phyloP scores from a whole-genome alignment of 169 alveolate genomes.

The Miamiensis avidus region DNA sequence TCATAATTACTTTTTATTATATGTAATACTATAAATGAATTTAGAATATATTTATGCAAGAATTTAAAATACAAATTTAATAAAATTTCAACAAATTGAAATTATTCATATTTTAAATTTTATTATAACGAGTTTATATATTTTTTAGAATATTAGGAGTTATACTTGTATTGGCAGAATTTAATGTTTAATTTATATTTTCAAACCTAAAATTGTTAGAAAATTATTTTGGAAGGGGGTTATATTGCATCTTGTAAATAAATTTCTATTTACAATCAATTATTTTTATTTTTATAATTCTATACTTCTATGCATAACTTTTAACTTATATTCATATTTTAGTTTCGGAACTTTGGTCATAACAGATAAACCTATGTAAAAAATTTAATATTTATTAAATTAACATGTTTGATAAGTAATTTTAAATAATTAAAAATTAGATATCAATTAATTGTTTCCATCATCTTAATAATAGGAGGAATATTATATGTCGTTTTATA shows the following conservation, averaged over 20 bases:
- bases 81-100: too few relatives aligned
- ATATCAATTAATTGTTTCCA: neutral
- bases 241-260: neutral
- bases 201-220: neutral
- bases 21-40: too few relatives aligned
- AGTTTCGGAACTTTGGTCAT: neutral
- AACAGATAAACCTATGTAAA: neutral
- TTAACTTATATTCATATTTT: too few relatives aligned
- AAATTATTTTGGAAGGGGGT: conserved; percentile 10
- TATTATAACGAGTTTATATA: too few relatives aligned
- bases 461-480: neutral
- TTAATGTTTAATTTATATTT: neutral
- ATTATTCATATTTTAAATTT: too few relatives aligned
- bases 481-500: too few relatives aligned
- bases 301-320: neutral
- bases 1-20: neutral
- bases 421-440: neutral
- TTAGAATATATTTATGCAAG: too few relatives aligned
- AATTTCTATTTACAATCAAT: too few relatives aligned
- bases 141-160: neutral
- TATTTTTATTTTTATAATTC: too few relatives aligned
- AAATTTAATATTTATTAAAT: too few relatives aligned
- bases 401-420: too few relatives aligned
- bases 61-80: too few relatives aligned
- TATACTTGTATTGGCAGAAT: neutral